These are phyloP conservation scores for Cryptomeria japonica DNA, from an alignment of 75 land plant species.

Conservation along the genomic window DNA sequence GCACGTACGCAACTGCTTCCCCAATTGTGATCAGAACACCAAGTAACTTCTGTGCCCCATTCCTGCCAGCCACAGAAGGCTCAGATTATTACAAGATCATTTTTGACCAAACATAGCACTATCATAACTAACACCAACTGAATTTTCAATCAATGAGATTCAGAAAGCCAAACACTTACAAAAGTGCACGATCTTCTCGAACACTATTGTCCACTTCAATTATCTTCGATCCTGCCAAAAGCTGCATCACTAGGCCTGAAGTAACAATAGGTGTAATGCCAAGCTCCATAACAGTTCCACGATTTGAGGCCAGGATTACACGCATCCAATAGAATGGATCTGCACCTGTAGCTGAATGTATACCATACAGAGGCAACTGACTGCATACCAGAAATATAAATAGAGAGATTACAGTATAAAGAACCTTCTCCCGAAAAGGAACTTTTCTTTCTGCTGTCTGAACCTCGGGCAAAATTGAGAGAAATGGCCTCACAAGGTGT, in stretches of 20 bases:
- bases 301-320: constrained; percentile 61
- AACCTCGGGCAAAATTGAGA: constrained; percentile 60
- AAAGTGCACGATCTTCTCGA: constrained; percentile 57
- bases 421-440: constrained; percentile 66
- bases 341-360: constrained; percentile 60
- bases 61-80: constrained; percentile 23
- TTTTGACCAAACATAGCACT: not conserved
- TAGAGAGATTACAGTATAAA: constrained; percentile 48
- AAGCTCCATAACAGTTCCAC: constrained; percentile 63
- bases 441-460: constrained; percentile 59
- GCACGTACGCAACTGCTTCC: constrained; percentile 88
- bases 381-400: constrained; percentile 57
- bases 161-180: constrained; percentile 38
- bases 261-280: constrained; percentile 68
- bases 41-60: constrained; percentile 84
- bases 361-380: constrained; percentile 62
- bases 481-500: constrained; percentile 61
- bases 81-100: not conserved
- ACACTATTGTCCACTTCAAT: constrained; percentile 67
- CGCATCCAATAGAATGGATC: constrained; percentile 73
- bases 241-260: constrained; percentile 63
- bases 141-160: not conserved
- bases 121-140: not conserved
- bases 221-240: constrained; percentile 58
- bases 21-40: constrained; percentile 86